Base-by-base conservation (phyloP, 768 basidiomycete species). In the Pleurotus giganteus region DNA sequence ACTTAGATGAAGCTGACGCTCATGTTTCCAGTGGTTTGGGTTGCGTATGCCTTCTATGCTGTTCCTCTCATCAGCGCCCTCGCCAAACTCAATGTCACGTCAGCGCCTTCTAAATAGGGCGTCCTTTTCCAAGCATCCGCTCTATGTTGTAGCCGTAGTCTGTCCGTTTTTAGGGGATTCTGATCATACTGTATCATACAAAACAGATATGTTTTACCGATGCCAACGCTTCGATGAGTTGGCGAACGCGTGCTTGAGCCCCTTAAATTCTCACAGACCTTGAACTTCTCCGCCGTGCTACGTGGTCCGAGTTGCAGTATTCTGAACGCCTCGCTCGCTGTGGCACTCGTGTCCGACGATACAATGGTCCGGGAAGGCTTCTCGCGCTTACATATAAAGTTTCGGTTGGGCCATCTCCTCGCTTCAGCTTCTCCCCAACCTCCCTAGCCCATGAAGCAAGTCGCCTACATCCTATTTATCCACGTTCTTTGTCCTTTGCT, bases 31-130 rank as follows among this genome's bases (percentile, higher is more conserved):
- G 89, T 92, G 88, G 76, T 85, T 39, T 91, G 86, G 82, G 82
- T 90, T 17, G 88, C 81, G 13, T 89, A 88, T 59, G 82, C 85
- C 4, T 91, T 92, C 65, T 85, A 80, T 57, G 81, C 78, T 2
- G 79, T 89, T 19, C 87, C 89, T 4, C 73, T 91, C 39, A 78
- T 89, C 17, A 79, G 82, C 57, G 82, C 87, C 7, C 68, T 91
- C 43, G 75, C 86, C 9, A 89, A 88, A 66, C 64, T 89, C 31
- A 84, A 91, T 44, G 76, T 89, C 57, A 76, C 75, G 31, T 70
- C 78, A 3, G 64, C 70, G 12, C 49, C 24, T 61, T 69, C 65
- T 50, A 76, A 71, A 73, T 77, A 21, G 28, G 11, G 11, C 28
- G 12, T 26, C 52, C 32, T n/a, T 23, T 45, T 26, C 9, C 26